phyloP scores from a whole-genome alignment of 1,284 basidiomycete species.

The Stereum hirsutum region DNA sequence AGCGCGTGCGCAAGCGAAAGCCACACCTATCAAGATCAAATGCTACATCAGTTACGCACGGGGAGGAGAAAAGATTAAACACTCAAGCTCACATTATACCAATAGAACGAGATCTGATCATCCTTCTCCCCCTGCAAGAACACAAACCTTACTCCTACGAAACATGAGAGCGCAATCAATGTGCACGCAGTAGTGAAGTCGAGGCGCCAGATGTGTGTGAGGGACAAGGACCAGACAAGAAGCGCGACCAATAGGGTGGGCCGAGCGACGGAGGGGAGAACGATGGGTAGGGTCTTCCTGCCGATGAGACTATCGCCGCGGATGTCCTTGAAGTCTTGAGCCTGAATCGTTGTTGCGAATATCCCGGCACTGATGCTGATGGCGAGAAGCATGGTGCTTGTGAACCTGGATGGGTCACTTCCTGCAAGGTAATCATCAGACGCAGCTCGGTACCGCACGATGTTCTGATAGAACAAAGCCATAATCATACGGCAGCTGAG shows the following conservation, averaged over 20 bases:
- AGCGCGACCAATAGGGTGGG: slow-evolving; percentile 9
- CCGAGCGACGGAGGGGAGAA: slow-evolving; percentile 15
- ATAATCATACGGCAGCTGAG: no score
- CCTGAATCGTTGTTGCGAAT: slow-evolving; percentile 21
- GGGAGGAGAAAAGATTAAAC: not conserved
- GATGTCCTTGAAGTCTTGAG: slow-evolving; percentile 24
- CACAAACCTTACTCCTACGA: slow-evolving; percentile 10
- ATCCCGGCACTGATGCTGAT: slow-evolving; percentile 11
- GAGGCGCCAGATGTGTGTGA: slow-evolving; percentile 10
- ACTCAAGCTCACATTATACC: slow-evolving; percentile 13
- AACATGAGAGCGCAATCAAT: slow-evolving; percentile 8
- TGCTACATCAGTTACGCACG: not conserved
- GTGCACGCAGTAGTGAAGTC: not conserved
- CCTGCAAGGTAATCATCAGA: no score
- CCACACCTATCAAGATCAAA: slow-evolving; percentile 8
- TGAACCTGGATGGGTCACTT: not conserved
- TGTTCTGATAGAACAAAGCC: no score
- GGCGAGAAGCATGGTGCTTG: not conserved
- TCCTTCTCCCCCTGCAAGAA: slow-evolving; percentile 3
- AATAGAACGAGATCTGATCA: slow-evolving; percentile 13
- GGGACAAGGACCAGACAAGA: slow-evolving; percentile 10
- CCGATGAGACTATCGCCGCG: slow-evolving; percentile 19
- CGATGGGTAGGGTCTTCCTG: slow-evolving; percentile 21
- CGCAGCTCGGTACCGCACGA: no score
- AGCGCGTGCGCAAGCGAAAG: slow-evolving; percentile 10